Percentiles rank a stretch among this genome's conserved stretches.
Conservation (phyloP, 441 rosid species). For the Francoa sonchifolia region DNA sequence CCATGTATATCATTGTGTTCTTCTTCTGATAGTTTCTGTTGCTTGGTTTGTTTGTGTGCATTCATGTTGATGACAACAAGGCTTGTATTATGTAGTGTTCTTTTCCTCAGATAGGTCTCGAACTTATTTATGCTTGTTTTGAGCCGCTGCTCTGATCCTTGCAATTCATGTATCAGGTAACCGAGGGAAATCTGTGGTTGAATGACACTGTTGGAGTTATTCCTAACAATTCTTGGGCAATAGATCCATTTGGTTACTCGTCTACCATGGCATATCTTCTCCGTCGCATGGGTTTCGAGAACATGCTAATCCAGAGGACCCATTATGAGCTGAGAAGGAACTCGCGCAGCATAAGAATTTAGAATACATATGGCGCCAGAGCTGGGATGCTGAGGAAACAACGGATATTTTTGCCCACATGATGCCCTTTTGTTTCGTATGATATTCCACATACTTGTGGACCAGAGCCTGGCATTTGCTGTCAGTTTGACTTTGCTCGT, state of each 20-base stretch:
- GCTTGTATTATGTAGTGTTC: no score
- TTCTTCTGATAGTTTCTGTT: no score
- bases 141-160: constrained; percentile 5
- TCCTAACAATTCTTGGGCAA: constrained; percentile 95
- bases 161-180: constrained; percentile 33
- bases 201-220: constrained; percentile 82
- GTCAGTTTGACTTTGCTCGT: constrained; percentile 95
- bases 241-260: constrained; percentile 98
- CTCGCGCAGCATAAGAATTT: constrained; percentile 76
- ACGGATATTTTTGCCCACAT: constrained; percentile 92
- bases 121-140: no score
- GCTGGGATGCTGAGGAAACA: constrained; percentile 86
- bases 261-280: constrained; percentile 95
- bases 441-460: constrained; percentile 98
- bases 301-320: constrained; percentile 97
- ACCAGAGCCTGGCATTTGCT: constrained; percentile 95
- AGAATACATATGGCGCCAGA: constrained; percentile 92
- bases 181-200: constrained; percentile 94
- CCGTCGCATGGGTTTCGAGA: constrained; percentile 94
- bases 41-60: no score
- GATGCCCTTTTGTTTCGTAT: constrained; percentile 97
- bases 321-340: constrained; percentile 97
- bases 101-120: no score
- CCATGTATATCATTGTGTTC: no score
- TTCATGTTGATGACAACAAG: no score